A percentile compares a stretch with the other conserved stretches of the same genome.
These are phyloP conservation scores for Populus tremula DNA, from an alignment of 345 rosid species.

Conservation along the genomic window DNA sequence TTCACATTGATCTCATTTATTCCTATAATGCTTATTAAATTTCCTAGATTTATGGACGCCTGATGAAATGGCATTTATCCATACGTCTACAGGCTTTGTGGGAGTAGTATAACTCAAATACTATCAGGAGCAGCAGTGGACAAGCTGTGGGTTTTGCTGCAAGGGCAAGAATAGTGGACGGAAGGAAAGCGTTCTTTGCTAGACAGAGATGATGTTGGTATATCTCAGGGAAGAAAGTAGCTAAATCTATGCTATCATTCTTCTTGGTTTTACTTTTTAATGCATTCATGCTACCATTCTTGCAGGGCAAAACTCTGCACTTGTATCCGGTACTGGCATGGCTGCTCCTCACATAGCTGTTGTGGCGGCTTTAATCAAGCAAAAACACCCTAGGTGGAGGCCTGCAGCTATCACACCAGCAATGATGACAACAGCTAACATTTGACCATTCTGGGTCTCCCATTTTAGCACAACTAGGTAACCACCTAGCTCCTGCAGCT, in stretches of 20 bases:
- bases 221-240: background rate
- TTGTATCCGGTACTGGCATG: slow-evolving; percentile 49
- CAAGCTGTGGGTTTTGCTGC: slow-evolving; percentile 33
- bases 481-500: slow-evolving; percentile 24
- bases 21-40: background rate
- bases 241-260: background rate
- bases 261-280: background rate
- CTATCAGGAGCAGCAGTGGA: slow-evolving; percentile 33
- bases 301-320: slow-evolving; percentile 45
- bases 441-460: slow-evolving; percentile 35
- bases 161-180: slow-evolving; percentile 43
- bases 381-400: slow-evolving; percentile 45
- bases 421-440: slow-evolving; percentile 45
- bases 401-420: slow-evolving; percentile 51
- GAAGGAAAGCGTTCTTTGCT: slow-evolving; percentile 39
- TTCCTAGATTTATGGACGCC: background rate
- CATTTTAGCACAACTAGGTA: slow-evolving; percentile 37
- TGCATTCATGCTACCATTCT: background rate
- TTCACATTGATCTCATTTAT: background rate
- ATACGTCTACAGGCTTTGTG: slow-evolving; percentile 35
- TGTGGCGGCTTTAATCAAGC: slow-evolving; percentile 50
- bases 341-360: slow-evolving; percentile 50
- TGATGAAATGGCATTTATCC: background rate
- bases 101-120: slow-evolving; percentile 42
- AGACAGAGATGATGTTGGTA: slow-evolving; percentile 12